A percentile compares a stretch with the other conserved stretches of the same genome.
phyloP scores from a whole-genome alignment of 2,329 filamentous ascomycete species.

The Aspergillus candidus region DNA sequence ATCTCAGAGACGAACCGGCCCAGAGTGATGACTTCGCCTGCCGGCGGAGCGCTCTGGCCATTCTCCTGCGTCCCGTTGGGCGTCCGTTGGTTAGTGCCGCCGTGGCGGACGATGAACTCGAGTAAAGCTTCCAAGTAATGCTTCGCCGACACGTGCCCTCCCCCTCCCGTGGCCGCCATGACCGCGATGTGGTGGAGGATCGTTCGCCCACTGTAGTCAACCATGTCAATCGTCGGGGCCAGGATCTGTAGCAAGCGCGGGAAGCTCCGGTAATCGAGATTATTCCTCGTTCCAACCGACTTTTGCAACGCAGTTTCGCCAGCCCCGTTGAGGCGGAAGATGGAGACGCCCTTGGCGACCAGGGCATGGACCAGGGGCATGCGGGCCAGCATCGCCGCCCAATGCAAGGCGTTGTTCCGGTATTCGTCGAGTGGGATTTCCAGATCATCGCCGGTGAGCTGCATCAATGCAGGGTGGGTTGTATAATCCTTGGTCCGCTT shows the following conservation, averaged over 20 bases:
- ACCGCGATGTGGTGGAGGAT: constrained; percentile 95
- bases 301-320: constrained; percentile 92
- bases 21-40: constrained; percentile 67
- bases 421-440: constrained; percentile 89
- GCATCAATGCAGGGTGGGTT: constrained; percentile 69
- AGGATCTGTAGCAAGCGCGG: constrained; percentile 84
- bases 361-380: constrained; percentile 75
- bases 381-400: constrained; percentile 88
- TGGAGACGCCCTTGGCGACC: constrained; percentile 77
- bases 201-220: constrained; percentile 82
- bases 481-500: constrained; percentile 62
- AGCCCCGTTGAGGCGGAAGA: constrained; percentile 78
- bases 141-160: constrained; percentile 75
- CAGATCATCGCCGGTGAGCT: constrained; percentile 70
- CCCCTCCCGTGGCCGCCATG: constrained; percentile 89
- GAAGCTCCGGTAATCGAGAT: constrained; percentile 84
- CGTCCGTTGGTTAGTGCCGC: constrained; percentile 53
- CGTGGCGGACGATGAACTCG: constrained; percentile 88
- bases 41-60: constrained; percentile 20
- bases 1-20: constrained; percentile 95
- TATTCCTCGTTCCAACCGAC: constrained; percentile 88
- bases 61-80: constrained; percentile 24
- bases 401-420: constrained; percentile 81
- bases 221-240: constrained; percentile 81
- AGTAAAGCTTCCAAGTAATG: constrained; percentile 94